Base-by-base conservation (phyloP, 345 rosid genomes). In the Nasturtium officinale region DNA sequence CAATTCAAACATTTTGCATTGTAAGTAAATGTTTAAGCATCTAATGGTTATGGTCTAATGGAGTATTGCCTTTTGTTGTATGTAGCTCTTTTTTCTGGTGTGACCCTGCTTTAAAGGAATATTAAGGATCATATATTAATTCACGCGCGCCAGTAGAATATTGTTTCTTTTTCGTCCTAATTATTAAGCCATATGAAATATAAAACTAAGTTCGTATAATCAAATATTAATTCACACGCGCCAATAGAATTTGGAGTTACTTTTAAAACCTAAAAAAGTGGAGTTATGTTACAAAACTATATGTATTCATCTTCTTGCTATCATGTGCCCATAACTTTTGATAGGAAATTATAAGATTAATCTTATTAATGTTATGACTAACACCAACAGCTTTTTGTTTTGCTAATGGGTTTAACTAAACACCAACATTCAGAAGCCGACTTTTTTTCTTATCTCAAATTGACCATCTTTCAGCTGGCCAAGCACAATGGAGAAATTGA, bases 61-160 rank as follows among this genome's bases (percentile, higher is more conserved):
- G 37, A 45, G 6, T 61, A 2, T 28, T 25, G 58, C 52, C 50
- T 53, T 78, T 38, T 35, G 40, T 35, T 35, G 40, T 8, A 33
- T 3, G 13, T 42, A 33, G 61, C 73, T 78, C 77, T 70, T 77
- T 16, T 58, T 21, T 80, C 16, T 21, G 42, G 50, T 23, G 74
- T 15, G 74, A 69, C n/a, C 26, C 72, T 79, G 83, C 80, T 81
- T 82, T 82, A 73, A 71, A 75, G 83, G 60, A 55, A 55, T 55
- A 73, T 70, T 37, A 76, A 82, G 71, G 73, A 71, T 51, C 66
- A 79, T 0, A 57, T 13, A 30, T 45, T 35, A 54, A 32, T 65
- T 48, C 81, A 74, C 81, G 76, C 79, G 82, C 76, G 69, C 51
- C 11, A 50, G 23, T 60, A 29, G 1, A 58, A n/a, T 59, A 75